These are phyloP conservation scores for Fraxinus baroniana DNA, from an alignment of 305 asterid genomes.

Conservation along the genomic window DNA sequence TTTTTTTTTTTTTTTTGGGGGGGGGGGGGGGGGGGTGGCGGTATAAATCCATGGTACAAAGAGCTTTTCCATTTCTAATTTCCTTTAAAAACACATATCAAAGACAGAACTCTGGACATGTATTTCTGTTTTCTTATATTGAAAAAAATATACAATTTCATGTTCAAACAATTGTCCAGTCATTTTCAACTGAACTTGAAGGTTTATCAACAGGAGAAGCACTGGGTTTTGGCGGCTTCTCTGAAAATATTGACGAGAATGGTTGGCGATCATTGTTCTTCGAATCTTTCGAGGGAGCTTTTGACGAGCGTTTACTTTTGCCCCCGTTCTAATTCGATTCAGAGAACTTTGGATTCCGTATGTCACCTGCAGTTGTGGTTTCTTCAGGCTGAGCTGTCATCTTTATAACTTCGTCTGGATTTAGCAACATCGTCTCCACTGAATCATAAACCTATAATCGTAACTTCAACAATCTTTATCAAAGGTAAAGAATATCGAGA, in stretches of 20 bases:
- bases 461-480: neutral
- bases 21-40: no score
- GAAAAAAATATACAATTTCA: conserved; percentile 36
- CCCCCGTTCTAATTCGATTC: no score
- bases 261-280: conserved; percentile 56
- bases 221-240: conserved; percentile 77
- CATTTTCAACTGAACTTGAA: conserved; percentile 51
- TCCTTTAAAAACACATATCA: conserved; percentile 17
- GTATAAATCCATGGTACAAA: conserved; percentile 35
- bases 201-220: conserved; percentile 61
- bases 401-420: conserved; percentile 28
- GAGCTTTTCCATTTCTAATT: conserved; percentile 26
- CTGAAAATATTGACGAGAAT: conserved; percentile 66
- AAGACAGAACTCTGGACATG: conserved; percentile 22
- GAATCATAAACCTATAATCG: conserved; percentile 76
- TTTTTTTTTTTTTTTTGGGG: no score
- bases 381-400: conserved; percentile 56
- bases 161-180: conserved; percentile 67
- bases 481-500: neutral
- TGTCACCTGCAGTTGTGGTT: conserved; percentile 53
- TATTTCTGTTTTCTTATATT: conserved; percentile 19
- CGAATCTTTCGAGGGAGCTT: conserved; percentile 38
- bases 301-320: conserved; percentile 45
- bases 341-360: no score
- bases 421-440: conserved; percentile 70